Evolutionary conservation across 495 filamentous ascomycete species (phyloP).

Genomic region (Penicillium canariense): DNA sequence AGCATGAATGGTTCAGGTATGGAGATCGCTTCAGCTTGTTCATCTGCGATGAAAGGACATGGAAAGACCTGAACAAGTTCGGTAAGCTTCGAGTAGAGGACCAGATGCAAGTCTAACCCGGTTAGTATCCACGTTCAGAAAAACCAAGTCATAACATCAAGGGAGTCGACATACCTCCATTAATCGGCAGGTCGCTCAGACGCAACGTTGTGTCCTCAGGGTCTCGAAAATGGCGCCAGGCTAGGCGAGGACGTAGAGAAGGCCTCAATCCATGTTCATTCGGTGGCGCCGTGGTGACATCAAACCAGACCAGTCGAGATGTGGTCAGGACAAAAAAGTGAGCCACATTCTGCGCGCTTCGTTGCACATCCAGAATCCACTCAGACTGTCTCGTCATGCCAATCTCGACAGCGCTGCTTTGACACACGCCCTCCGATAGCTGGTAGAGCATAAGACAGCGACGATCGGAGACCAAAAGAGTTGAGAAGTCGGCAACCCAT

Average conservation of each 20-base stretch:
- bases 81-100: constrained; percentile 47
- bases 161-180: constrained; percentile 27
- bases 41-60: constrained; percentile 25
- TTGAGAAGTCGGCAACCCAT: constrained; percentile 47
- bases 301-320: constrained; percentile 41
- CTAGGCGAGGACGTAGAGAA: constrained; percentile 28
- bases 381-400: constrained; percentile 36
- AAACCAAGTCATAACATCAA: not conserved
- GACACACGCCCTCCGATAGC: constrained; percentile 20
- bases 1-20: constrained; percentile 44
- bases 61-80: constrained; percentile 36
- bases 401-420: constrained; percentile 34
- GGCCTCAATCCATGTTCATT: constrained; percentile 9
- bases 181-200: constrained; percentile 30
- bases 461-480: constrained; percentile 47
- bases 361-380: constrained; percentile 55
- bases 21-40: constrained; percentile 16
- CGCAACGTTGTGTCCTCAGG: constrained; percentile 44
- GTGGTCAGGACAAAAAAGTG: constrained; percentile 59
- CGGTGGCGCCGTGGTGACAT: constrained; percentile 15
- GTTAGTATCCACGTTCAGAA: constrained; percentile 8
- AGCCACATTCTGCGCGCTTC: constrained; percentile 42
- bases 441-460: constrained; percentile 40
- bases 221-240: constrained; percentile 48
- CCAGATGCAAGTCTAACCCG: constrained; percentile 28